Conservation (phyloP, 108 stramenopile genomes). For the Conticribra guillardii region DNA sequence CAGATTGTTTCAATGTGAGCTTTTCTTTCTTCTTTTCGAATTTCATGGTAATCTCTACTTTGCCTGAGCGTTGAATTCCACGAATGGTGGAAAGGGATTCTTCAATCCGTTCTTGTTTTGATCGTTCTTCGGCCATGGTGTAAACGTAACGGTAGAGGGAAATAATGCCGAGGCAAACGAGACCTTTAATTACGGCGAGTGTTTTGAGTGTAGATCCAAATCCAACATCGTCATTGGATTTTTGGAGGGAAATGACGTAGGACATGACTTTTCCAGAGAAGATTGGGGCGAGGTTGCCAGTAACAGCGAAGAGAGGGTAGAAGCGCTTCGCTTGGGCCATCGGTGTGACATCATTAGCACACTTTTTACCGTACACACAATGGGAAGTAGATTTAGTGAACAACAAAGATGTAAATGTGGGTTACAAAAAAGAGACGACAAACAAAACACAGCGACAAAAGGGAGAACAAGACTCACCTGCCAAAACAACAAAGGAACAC, state of each 20-base stretch:
- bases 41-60: conserved; percentile 48
- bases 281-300: conserved; percentile 57
- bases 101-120: conserved; percentile 29
- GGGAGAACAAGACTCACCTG: conserved; percentile 32
- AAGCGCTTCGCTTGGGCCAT: conserved; percentile 77
- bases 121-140: conserved; percentile 44
- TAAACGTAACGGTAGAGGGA: conserved; percentile 40
- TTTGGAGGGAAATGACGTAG: conserved; percentile 44
- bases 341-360: conserved; percentile 76
- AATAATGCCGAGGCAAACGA: conserved; percentile 39
- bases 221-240: conserved; percentile 41
- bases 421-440: not conserved
- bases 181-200: conserved; percentile 39
- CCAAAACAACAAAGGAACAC: conserved; percentile 57
- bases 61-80: conserved; percentile 31
- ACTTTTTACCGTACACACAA: too few relatives aligned
- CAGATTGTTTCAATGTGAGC: conserved; percentile 39
- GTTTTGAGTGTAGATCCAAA: conserved; percentile 51
- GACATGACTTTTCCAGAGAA: conserved; percentile 57
- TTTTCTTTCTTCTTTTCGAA: conserved; percentile 50
- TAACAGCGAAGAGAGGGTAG: conserved; percentile 74
- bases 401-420: conserved; percentile 8
- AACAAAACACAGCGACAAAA: not conserved
- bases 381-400: conserved; percentile 49
- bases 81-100: conserved; percentile 44